These are phyloP conservation scores for Fusarium domesticum DNA, from an alignment of 2,329 filamentous ascomycete genomes.

Conservation along the genomic window DNA sequence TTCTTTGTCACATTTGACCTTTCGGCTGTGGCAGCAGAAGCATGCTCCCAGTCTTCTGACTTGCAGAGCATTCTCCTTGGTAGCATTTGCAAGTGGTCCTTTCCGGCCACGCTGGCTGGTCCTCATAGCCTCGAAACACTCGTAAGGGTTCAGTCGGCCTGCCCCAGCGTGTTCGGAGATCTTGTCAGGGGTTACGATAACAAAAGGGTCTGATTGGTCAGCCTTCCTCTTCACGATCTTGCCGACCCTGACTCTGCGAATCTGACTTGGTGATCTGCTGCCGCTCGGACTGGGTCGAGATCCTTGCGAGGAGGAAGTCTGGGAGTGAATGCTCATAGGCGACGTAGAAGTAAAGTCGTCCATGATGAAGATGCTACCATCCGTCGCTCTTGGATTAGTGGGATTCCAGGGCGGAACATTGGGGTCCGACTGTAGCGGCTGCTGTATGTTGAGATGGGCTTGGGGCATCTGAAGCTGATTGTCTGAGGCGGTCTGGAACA, in stretches of 20 bases:
- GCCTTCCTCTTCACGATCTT: conserved; percentile 48
- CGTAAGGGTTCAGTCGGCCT: conserved; percentile 49
- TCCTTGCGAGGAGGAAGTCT: conserved; percentile 31
- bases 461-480: conserved; percentile 30
- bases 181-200: conserved; percentile 53
- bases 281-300: conserved; percentile 22
- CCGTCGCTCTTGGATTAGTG: conserved; percentile 31
- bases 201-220: conserved; percentile 45
- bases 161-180: conserved; percentile 47
- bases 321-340: conserved; percentile 29
- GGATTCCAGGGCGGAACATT: conserved; percentile 45
- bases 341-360: conserved; percentile 39
- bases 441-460: conserved; percentile 37
- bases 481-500: conserved; percentile 25
- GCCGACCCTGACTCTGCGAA: conserved; percentile 43
- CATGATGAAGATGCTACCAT: conserved; percentile 37
- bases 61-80: conserved; percentile 52
- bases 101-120: conserved; percentile 55
- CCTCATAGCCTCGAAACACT: conserved; percentile 53
- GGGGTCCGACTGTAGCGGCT: conserved; percentile 35
- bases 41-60: conserved; percentile 55
- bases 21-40: conserved; percentile 58
- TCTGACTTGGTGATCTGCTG: conserved; percentile 33
- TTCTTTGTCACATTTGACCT: conserved; percentile 56
- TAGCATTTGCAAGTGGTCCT: conserved; percentile 52